A percentile compares a stretch with the other conserved stretches of the same genome.
These are phyloP conservation scores for Combretum micranthum DNA, from an alignment of 345 rosid genomes.

Conservation along the genomic window DNA sequence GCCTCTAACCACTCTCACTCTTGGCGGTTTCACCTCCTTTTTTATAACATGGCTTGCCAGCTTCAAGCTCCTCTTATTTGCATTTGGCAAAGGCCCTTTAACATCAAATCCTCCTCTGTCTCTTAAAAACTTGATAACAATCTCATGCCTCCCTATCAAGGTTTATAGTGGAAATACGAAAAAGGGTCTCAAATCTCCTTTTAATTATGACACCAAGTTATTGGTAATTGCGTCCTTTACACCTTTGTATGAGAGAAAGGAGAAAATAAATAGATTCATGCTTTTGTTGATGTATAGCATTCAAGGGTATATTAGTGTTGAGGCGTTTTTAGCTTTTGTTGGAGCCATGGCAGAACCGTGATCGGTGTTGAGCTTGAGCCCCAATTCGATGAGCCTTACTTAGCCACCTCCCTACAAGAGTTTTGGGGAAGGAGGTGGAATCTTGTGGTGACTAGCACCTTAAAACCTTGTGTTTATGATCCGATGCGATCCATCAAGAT, in stretches of 20 bases:
- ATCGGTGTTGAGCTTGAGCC: slow-evolving; percentile 11
- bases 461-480: slow-evolving; percentile 15
- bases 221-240: slow-evolving; percentile 2
- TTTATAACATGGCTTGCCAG: slow-evolving; percentile 31
- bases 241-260: slow-evolving; percentile 3
- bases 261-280: slow-evolving; percentile 2
- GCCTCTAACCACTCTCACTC: slow-evolving; percentile 11
- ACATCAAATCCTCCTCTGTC: slow-evolving; percentile 10
- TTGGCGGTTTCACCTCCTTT: slow-evolving; percentile 20
- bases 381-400: slow-evolving; percentile 20
- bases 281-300: slow-evolving; percentile 4
- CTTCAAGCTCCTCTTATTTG: slow-evolving; percentile 31
- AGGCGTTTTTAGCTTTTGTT: not conserved
- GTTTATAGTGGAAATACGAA: no score
- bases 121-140: slow-evolving; percentile 6
- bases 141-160: slow-evolving; percentile 16
- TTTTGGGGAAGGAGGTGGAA: slow-evolving; percentile 24
- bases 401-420: slow-evolving; percentile 20
- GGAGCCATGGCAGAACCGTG: slow-evolving; percentile 2
- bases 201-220: slow-evolving; percentile 10
- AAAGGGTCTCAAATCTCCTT: slow-evolving; percentile 6
- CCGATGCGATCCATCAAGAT: not conserved
- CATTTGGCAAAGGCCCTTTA: slow-evolving; percentile 26
- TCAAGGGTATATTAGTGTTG: slow-evolving; percentile 8
- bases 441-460: slow-evolving; percentile 14